Conservation (phyloP, 202 grass and related monocot genomes). For the Digitaria exilis region DNA sequence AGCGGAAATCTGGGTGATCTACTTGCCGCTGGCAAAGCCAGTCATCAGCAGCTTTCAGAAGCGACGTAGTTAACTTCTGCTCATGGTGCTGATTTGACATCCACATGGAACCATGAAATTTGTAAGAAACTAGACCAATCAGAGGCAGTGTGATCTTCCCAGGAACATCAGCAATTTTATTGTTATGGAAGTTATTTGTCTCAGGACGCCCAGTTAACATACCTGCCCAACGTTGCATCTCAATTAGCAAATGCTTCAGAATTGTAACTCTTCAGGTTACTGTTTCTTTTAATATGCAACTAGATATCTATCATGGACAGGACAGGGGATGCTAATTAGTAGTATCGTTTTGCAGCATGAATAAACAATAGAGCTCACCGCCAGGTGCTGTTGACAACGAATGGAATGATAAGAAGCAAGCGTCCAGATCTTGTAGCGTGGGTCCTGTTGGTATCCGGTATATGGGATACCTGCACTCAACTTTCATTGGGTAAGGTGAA, state of each 20-base stretch:
- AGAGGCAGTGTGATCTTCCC: conserved; percentile 63
- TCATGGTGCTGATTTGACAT: conserved; percentile 53
- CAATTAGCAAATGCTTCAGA: conserved; percentile 20
- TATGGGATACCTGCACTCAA: conserved; percentile 72
- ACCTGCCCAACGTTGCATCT: conserved; percentile 38
- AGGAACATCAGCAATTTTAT: conserved; percentile 39
- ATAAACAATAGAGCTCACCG: conserved; percentile 29
- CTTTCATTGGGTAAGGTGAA: conserved; percentile 31
- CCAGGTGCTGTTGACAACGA: conserved; percentile 46
- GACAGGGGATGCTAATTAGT: conserved; percentile 21
- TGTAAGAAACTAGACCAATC: conserved; percentile 72
- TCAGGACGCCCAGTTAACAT: conserved; percentile 27
- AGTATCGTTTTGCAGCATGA: not conserved
- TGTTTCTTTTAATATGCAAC: conserved; percentile 12
- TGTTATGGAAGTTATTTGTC: conserved; percentile 33
- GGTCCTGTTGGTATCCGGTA: conserved; percentile 91
- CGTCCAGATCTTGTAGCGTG: conserved; percentile 74
- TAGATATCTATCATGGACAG: not conserved
- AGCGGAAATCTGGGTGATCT: conserved; percentile 73
- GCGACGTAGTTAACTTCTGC: conserved; percentile 47
- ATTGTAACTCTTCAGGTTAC: not conserved
- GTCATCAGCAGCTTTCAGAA: conserved; percentile 65
- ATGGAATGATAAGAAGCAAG: conserved; percentile 84
- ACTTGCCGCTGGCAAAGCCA: conserved; percentile 66
- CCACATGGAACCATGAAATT: conserved; percentile 66